Evolutionary conservation across 345 rosid species (phyloP).

Genomic region (Lepidium sativum): DNA sequence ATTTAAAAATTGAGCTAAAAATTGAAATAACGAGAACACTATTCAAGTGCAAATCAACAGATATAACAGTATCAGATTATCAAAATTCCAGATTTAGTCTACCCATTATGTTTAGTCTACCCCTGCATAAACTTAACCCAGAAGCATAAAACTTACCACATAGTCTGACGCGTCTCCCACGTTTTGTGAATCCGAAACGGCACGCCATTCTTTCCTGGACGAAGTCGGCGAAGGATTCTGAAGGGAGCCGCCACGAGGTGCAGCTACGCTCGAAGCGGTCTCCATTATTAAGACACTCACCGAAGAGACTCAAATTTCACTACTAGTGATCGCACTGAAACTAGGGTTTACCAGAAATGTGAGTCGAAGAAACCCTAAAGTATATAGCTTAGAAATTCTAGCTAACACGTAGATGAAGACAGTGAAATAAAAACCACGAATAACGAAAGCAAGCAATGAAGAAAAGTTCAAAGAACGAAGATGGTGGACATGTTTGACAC

Average conservation of each 20-base stretch:
- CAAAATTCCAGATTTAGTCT: background rate
- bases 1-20: too few species aligned
- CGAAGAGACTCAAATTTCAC: conserved; percentile 17
- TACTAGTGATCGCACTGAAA: background rate
- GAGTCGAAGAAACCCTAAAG: conserved; percentile 27
- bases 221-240: conserved; percentile 39
- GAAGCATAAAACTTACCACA: conserved; percentile 29
- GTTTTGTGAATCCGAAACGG: conserved; percentile 67
- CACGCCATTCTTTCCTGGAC: conserved; percentile 90
- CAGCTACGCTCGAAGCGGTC: conserved; percentile 56
- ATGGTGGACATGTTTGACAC: conserved; percentile 23
- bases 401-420: background rate
- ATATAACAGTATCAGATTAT: background rate
- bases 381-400: background rate
- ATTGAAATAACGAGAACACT: background rate
- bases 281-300: conserved; percentile 46
- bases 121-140: background rate
- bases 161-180: conserved; percentile 49
- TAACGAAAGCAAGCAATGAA: background rate
- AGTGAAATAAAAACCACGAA: background rate
- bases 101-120: background rate
- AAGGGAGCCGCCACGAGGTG: conserved; percentile 58
- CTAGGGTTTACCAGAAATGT: conserved; percentile 25
- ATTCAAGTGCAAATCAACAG: background rate
- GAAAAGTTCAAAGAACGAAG: background rate